Evolutionary conservation across 2,329 filamentous ascomycete genomes (phyloP).

Genomic region (Lasiodiplodia citricola): DNA sequence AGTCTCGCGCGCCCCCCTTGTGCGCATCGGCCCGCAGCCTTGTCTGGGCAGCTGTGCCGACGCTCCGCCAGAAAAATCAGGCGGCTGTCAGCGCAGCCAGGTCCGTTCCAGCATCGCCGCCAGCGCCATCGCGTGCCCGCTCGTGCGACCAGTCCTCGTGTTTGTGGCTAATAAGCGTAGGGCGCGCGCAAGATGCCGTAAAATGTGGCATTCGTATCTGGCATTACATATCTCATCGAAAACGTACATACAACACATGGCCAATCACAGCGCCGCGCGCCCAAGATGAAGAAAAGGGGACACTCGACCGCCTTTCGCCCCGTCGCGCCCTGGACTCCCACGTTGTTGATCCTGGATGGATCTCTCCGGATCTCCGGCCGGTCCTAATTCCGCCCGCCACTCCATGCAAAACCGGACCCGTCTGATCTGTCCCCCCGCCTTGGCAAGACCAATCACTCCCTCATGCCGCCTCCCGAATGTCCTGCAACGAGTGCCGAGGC

Average conservation of each 20-base stretch:
- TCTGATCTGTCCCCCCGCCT: conserved; percentile 13
- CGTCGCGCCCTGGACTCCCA: conserved; percentile 5
- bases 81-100: not conserved
- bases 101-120: not conserved
- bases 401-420: not conserved
- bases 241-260: conserved; percentile 4
- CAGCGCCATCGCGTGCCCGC: not conserved
- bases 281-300: not conserved
- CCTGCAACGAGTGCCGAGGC: conserved; percentile 17
- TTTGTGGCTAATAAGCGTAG: not conserved
- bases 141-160: conserved; percentile 8
- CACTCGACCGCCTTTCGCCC: not conserved
- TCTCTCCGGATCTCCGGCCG: conserved; percentile 18
- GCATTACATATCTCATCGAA: conserved; percentile 7
- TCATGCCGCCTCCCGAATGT: conserved; percentile 2
- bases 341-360: conserved; percentile 6
- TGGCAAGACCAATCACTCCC: conserved; percentile 1
- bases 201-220: conserved; percentile 3
- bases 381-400: not conserved
- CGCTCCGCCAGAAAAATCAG: conserved; percentile 4
- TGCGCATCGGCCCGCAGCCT: conserved; percentile 19
- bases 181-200: not conserved
- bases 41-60: conserved; percentile 13
- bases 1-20: not conserved
- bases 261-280: not conserved